Evolutionary conservation across 2,329 filamentous ascomycete species (phyloP), one percentile per base, ranked within the genome.

Genomic region (Penicillium sp.): DNA sequence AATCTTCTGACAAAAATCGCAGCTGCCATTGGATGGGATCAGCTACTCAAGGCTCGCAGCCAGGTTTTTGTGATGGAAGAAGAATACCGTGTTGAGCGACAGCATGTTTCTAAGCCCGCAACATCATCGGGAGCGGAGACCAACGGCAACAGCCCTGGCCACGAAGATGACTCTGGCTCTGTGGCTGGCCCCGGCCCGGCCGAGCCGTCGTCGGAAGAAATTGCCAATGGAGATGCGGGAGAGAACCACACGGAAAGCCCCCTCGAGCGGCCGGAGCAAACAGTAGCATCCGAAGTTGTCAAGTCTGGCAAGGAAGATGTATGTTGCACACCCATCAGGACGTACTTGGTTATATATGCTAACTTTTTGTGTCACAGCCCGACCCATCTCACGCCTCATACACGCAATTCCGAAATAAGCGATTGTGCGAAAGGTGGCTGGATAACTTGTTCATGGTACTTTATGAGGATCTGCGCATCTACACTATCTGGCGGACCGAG

Each of bases 1-100:
- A 87, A 87, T 60, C 88, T 99, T 34, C 80, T 99, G 58, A 97
- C 94, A 0, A 93, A 97, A 71, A 93, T 99, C 79, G 96, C 93
- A 0, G 88, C 91, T 58, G 93, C 94, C 74, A 97, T 99, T 65
- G 94, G 94, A 38, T 99, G 94, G 94, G 94, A 99, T 66, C 91
- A 97, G 69, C 81, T 99, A 23, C 79, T 99, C 49, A 95, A 91
- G 74, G 96, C 95, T 67, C 85, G 94, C 63, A 97, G 93, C 77
- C 92, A 93, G 60, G 94, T 99, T 1, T 99, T 99, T 65, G 94
- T 99, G 46, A 99, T 99, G 94, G 94, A 99, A 72, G 94, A 99
- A 68, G 94, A 99, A 73, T 99, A 99, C 71, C 86, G 94, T 46
- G 89, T 87, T 54, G 94, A 97, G 75, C 71, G 74, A 21, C 70